phyloP scores from a whole-genome alignment of 2,329 filamentous ascomycete genomes.

The Epicoccum nigrum region DNA sequence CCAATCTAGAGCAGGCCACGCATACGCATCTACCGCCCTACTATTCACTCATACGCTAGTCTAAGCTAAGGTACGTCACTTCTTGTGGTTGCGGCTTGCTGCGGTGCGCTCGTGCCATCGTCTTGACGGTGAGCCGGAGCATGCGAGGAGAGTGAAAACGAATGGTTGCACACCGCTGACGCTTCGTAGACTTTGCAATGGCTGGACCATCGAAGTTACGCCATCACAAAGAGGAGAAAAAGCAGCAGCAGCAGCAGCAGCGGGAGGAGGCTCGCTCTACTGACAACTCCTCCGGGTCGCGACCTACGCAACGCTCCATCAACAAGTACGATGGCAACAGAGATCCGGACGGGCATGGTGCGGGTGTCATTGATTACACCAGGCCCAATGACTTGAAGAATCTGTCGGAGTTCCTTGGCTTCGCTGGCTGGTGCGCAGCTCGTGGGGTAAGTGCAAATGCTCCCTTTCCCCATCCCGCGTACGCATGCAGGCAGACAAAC shows the following conservation, averaged over 20 bases:
- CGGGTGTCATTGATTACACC: slow-evolving; percentile 31
- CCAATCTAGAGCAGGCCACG: slow-evolving; percentile 20
- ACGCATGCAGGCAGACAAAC: slow-evolving; percentile 13
- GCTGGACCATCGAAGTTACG: slow-evolving; percentile 46
- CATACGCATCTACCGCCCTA: slow-evolving; percentile 4
- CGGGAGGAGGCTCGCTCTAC: slow-evolving; percentile 29
- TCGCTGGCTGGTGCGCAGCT: slow-evolving; percentile 43
- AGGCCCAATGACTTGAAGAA: slow-evolving; percentile 41
- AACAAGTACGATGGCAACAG: slow-evolving; percentile 45
- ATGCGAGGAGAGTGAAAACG: no score
- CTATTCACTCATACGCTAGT: neutral
- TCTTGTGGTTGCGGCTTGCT: neutral
- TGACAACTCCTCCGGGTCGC: slow-evolving; percentile 33
- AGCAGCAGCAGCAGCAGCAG: slow-evolving; percentile 10
- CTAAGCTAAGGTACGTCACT: slow-evolving; percentile 23
- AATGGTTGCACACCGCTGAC: slow-evolving; percentile 27
- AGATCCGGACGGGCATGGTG: slow-evolving; percentile 27
- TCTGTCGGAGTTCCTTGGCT: slow-evolving; percentile 45
- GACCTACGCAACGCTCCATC: slow-evolving; percentile 33
- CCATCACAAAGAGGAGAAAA: slow-evolving; percentile 37
- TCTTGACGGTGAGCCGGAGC: no score
- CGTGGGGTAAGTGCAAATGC: slow-evolving; percentile 46
- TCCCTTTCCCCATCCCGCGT: neutral
- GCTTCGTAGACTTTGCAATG: slow-evolving; percentile 39
- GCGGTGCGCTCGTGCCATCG: no score